These are phyloP conservation scores for Colletotrichum siamense DNA, from an alignment of 2,329 filamentous ascomycete genomes.

Conservation along the genomic window DNA sequence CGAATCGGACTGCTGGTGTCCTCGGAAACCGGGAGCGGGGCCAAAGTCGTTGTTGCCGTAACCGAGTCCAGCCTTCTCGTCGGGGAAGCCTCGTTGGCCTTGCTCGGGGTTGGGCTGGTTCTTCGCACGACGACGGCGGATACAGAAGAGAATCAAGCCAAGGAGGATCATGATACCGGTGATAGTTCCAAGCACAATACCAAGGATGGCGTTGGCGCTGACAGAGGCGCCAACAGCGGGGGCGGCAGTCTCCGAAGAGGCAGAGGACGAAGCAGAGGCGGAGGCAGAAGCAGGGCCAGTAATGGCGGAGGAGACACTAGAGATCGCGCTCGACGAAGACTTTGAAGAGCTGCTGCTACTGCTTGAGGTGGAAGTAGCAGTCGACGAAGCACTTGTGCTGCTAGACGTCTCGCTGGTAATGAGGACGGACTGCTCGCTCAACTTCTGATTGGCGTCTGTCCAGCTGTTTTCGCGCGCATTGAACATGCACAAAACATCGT, in stretches of 20 bases:
- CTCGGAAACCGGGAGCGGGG: conserved; percentile 43
- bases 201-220: conserved; percentile 67
- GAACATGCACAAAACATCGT: conserved; percentile 78
- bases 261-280: conserved; percentile 26
- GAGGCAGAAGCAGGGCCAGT: conserved; percentile 31
- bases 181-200: conserved; percentile 82
- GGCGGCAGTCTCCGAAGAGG: conserved; percentile 11
- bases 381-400: conserved; percentile 31
- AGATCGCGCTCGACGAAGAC: conserved; percentile 19
- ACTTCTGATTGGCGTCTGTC: conserved; percentile 72
- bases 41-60: conserved; percentile 42
- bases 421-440: conserved; percentile 54
- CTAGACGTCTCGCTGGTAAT: conserved; percentile 30
- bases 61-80: conserved; percentile 64
- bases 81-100: conserved; percentile 46
- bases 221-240: conserved; percentile 26
- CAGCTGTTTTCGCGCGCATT: conserved; percentile 77
- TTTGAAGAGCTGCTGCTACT: conserved; percentile 28
- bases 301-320: conserved; percentile 23
- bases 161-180: conserved; percentile 75
- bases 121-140: conserved; percentile 63
- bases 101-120: conserved; percentile 56
- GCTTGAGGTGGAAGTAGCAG: conserved; percentile 32
- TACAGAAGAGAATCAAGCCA: conserved; percentile 72
- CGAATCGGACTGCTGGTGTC: conserved; percentile 59